Conservation (phyloP, 768 basidiomycete genomes). For the Boletus subcaerulescens region DNA sequence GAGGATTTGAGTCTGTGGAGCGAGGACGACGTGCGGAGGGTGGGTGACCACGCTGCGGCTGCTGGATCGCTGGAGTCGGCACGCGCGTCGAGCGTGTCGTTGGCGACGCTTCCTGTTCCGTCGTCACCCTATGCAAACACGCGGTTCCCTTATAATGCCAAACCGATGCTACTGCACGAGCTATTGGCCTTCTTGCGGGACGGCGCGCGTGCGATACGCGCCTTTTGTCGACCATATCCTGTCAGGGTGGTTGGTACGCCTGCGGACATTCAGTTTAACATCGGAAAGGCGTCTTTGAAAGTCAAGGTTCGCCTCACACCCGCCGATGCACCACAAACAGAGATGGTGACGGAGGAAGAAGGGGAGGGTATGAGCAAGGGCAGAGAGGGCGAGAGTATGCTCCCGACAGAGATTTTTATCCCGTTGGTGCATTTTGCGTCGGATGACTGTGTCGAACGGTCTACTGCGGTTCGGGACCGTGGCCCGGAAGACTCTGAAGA, state of each 20-base stretch:
- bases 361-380: conserved; percentile 1
- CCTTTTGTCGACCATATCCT: conserved; percentile 86
- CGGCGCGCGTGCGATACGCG: conserved; percentile 79
- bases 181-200: conserved; percentile 68
- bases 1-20: conserved; percentile 94
- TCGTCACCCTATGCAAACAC: conserved; percentile 14
- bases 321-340: conserved; percentile 45
- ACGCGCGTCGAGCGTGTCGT: conserved; percentile 15
- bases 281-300: conserved; percentile 66
- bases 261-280: conserved; percentile 69
- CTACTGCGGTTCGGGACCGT: conserved; percentile 2
- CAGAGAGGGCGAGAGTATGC: conserved; percentile 27
- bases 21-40: conserved; percentile 54
- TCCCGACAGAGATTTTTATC: conserved; percentile 87
- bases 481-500: background rate
- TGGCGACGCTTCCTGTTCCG: conserved; percentile 18
- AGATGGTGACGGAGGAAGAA: background rate
- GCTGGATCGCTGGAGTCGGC: conserved; percentile 8
- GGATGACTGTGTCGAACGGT: conserved; percentile 28
- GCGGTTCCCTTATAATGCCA: background rate
- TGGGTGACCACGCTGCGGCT: background rate
- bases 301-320: conserved; percentile 60
- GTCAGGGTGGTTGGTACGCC: conserved; percentile 68
- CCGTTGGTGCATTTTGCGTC: conserved; percentile 88
- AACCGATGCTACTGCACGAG: conserved; percentile 6